Base-by-base conservation (phyloP, 139 green algal genomes). In the Eudorina sp. region DNA sequence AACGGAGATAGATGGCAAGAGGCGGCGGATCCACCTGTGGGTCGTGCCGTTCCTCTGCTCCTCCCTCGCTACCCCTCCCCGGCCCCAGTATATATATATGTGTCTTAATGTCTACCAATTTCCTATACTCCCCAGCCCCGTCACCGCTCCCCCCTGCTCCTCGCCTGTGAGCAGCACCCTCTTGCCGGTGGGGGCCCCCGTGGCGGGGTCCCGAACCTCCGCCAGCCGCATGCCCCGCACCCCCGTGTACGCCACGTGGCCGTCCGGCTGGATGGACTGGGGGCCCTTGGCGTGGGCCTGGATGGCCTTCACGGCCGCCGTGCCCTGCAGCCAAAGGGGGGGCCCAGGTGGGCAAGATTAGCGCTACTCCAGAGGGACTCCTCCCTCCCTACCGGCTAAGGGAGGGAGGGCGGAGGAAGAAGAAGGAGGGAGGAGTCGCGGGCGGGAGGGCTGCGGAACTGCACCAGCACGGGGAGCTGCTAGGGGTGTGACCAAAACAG, bases 221-320 rank as follows among this genome's bases (percentile, higher is more conserved):
- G 45, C 62, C 40, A 95, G 60, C 27, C 83, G 43, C 88, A 96
- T 90, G 29, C 92, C 92, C 5, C 94, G 70, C 68, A 96, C 31
- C 18, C 93, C 93, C 8, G 51, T 51, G 76, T 92, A 93, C 0
- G 90, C 86, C 25, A 88, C 79, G 64, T 92, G 90, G 27, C 94
- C 94, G 79, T 95, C 94, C 18, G 75, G 51, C 83, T 90, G 84
- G 58, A 93, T 91, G n/a, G 53, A 62, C 78, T 92, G 89, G 73
- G 40, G 90, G 84, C 27, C 94, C 91, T 45, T 90, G 77, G 58
- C 87, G 84, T 95, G 94, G 1, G 89, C 92, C 23, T 90, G 77
- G 73, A 95, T 91, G n/a, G 90, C 60, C 66, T 89, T 91, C 5
- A 95, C 64, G 48, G 87, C 84, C 3, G 69, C 36, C 0, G 34